A percentile compares a stretch with the other conserved stretches of the same genome.
These are phyloP conservation scores for Aspergillus sp. DNA, from an alignment of 2,329 filamentous ascomycete genomes.

Conservation along the genomic window DNA sequence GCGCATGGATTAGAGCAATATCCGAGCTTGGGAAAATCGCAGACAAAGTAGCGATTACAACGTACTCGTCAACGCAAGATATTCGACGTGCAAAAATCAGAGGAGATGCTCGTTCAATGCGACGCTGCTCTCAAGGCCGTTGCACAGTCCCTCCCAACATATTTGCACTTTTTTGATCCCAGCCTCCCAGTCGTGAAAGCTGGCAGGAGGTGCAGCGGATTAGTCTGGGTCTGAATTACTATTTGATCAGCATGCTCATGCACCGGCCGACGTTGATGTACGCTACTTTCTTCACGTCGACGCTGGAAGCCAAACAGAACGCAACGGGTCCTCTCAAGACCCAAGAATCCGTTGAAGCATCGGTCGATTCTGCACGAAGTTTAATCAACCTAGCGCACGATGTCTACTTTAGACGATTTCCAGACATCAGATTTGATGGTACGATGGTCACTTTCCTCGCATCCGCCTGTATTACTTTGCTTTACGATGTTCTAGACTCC, in stretches of 20 bases:
- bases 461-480: conserved; percentile 6
- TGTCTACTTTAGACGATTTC: neutral
- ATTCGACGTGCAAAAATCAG: too few species aligned
- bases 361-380: neutral
- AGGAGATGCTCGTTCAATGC: too few species aligned
- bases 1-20: conserved; percentile 7
- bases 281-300: neutral
- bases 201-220: conserved; percentile 12
- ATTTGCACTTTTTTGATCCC: conserved; percentile 10
- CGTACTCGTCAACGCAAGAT: too few species aligned
- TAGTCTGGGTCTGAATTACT: conserved; percentile 6
- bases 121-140: conserved; percentile 1
- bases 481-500: conserved; percentile 7
- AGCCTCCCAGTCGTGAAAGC: conserved; percentile 3
- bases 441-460: conserved; percentile 8
- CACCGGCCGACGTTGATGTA: conserved; percentile 6
- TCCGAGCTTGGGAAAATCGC: conserved; percentile 2
- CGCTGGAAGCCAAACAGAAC: neutral
- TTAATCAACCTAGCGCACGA: conserved; percentile 1
- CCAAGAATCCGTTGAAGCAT: neutral
- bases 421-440: neutral
- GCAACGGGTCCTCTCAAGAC: neutral
- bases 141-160: conserved; percentile 3
- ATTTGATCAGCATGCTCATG: conserved; percentile 7
- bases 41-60: neutral